Base-by-base conservation (phyloP, 805 yeast genomes). In the Candida vaughaniae region DNA sequence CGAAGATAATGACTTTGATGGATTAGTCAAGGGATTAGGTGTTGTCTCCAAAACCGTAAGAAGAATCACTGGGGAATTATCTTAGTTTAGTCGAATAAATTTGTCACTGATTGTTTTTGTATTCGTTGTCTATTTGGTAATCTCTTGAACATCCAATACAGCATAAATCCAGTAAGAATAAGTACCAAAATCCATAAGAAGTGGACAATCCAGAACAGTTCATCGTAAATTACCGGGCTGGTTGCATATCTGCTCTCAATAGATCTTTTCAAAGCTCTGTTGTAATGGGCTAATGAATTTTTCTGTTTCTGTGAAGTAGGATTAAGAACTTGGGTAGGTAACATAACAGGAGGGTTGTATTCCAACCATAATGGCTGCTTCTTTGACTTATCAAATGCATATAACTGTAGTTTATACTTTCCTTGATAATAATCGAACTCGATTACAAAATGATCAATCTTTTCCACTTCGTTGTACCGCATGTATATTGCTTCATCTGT, bases 21-120 rank as follows among this genome's bases (percentile, higher is more conserved):
- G 70, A 16, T 58, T 69, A 18, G 62, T 64, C 3, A 51, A 58
- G 36, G 71, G 77, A 74, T 53, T 76, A 8, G 68, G 69, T 0
- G 62, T 72, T 23, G 60, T 75, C 3, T 55, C 64, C n/a, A 54
- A 55, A 23, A 51, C 73, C 1, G 46, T 61, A 14, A 60, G 59
- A 45, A 55, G 69, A 42, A 53, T 61, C 16, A 9, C 17, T n/a
- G 16, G 18, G 7, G 18, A 23, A 6, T 35, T 35, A 29, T 9
- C 31, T 19, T 31, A 20, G 23, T 20, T 20, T 20, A 20, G 6
- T 7, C 10, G 23, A 10, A 6, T 20, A 7, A 20, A 7, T 10
- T 20, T 7, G 23, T 20, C 10, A 20, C 23, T 20, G 23, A 7
- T 20, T 20, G 10, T 20, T 20, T n/a, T n/a, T n/a, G n/a, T n/a